Conservation (phyloP, 1,284 basidiomycete genomes). For the Lentinus polychrous region DNA sequence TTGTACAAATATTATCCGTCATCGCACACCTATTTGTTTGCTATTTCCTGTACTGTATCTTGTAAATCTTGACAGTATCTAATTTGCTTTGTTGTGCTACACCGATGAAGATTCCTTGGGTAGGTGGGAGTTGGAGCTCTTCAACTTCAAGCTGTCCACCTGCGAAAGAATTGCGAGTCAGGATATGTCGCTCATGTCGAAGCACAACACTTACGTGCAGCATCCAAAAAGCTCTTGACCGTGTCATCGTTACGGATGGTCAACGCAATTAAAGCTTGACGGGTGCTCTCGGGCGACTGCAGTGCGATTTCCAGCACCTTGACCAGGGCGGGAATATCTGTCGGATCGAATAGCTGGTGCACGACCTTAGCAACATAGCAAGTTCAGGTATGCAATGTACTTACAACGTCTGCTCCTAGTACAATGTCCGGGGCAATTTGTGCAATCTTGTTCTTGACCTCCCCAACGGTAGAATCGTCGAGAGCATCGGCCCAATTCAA, state of each 20-base stretch:
- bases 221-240: slow-evolving; percentile 30
- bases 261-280: slow-evolving; percentile 46
- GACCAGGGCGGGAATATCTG: slow-evolving; percentile 51
- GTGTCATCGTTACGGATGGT: slow-evolving; percentile 46
- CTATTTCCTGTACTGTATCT: neutral
- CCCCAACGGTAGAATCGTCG: slow-evolving; percentile 20
- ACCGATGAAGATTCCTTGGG: slow-evolving; percentile 4
- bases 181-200: neutral
- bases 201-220: slow-evolving; percentile 27
- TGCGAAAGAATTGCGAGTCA: slow-evolving; percentile 4
- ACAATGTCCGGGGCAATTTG: slow-evolving; percentile 47
- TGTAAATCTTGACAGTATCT: slow-evolving; percentile 8
- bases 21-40: neutral
- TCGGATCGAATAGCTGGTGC: slow-evolving; percentile 61
- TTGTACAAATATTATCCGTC: neutral
- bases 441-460: slow-evolving; percentile 29
- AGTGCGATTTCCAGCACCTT: slow-evolving; percentile 46
- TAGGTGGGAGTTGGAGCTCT: neutral
- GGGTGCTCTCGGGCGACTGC: slow-evolving; percentile 11
- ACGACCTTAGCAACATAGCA: neutral
- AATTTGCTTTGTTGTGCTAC: neutral
- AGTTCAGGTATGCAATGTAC: slow-evolving; percentile 8
- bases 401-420: slow-evolving; percentile 66
- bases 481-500: slow-evolving; percentile 63
- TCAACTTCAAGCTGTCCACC: slow-evolving; percentile 10